Evolutionary conservation across 2,329 filamentous ascomycete genomes (phyloP).

Genomic region (Endothia cerciana): DNA sequence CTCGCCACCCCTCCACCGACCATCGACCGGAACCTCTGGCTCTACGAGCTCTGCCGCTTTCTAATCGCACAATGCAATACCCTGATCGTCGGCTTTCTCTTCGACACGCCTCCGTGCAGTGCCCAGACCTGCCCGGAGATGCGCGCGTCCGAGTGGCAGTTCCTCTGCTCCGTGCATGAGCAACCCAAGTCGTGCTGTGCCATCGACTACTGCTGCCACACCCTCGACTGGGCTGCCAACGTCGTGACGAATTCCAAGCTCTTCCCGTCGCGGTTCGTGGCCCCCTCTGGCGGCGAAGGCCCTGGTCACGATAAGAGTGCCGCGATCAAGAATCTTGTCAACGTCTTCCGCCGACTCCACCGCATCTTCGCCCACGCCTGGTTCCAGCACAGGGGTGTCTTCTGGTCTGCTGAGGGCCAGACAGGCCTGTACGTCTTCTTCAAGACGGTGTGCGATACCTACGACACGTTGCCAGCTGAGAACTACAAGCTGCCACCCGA

Average conservation of each 20-base stretch:
- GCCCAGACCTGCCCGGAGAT: constrained; percentile 92
- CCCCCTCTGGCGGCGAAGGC: constrained; percentile 57
- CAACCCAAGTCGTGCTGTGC: constrained; percentile 96
- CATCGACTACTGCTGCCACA: constrained; percentile 99
- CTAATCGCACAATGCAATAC: constrained; percentile 93
- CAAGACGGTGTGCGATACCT: constrained; percentile 94
- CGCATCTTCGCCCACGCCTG: constrained; percentile 98
- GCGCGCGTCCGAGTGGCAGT: constrained; percentile 99
- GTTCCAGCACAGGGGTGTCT: constrained; percentile 95
- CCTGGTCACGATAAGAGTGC: constrained; percentile 64
- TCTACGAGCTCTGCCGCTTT: constrained; percentile 97
- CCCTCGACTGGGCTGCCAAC: constrained; percentile 95
- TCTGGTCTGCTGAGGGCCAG: constrained; percentile 89
- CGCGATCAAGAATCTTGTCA: constrained; percentile 83
- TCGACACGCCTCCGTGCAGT: constrained; percentile 87
- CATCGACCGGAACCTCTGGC: constrained; percentile 87
- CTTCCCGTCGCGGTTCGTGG: constrained; percentile 82
- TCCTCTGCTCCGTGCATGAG: constrained; percentile 96
- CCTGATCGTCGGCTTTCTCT: constrained; percentile 89
- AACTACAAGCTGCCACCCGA: constrained; percentile 95
- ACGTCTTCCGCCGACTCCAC: constrained; percentile 92
- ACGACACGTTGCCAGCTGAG: constrained; percentile 85
- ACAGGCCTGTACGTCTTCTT: constrained; percentile 96
- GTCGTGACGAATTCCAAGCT: constrained; percentile 93
- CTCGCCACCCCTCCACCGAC: constrained; percentile 80